phyloP scores from a whole-genome alignment of 2,329 filamentous ascomycete species.

The Ophiostoma angusticollis region DNA sequence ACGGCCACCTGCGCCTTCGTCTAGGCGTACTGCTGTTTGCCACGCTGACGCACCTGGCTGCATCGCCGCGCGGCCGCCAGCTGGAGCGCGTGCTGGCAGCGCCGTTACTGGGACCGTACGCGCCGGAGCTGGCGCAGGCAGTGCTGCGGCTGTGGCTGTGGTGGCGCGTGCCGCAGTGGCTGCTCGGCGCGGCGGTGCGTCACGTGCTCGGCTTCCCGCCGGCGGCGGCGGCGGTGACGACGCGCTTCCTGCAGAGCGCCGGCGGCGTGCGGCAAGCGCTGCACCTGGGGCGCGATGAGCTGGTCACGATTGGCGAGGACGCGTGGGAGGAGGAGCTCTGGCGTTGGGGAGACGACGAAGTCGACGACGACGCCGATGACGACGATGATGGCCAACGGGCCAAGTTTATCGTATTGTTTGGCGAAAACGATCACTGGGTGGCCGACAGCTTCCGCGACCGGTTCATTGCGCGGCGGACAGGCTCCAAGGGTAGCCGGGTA shows the following conservation, averaged over 20 bases:
- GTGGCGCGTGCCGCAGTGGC: constrained; percentile 25
- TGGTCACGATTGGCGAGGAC: constrained; percentile 45
- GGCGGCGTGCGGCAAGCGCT: constrained; percentile 49
- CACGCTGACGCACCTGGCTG: constrained; percentile 58
- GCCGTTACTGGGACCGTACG: constrained; percentile 28
- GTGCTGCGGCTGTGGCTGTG: no score
- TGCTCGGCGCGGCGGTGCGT: constrained; percentile 31
- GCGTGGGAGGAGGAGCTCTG: constrained; percentile 47
- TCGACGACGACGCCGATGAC: background rate
- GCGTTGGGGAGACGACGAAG: constrained; percentile 19
- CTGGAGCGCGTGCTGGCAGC: constrained; percentile 31
- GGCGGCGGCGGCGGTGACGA: constrained; percentile 36
- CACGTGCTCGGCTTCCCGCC: constrained; percentile 31
- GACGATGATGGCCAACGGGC: constrained; percentile 14
- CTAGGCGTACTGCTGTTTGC: constrained; percentile 58
- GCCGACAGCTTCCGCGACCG: constrained; percentile 40
- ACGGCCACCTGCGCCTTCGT: constrained; percentile 25
- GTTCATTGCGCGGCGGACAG: constrained; percentile 32
- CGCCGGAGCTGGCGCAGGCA: constrained; percentile 27
- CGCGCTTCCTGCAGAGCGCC: constrained; percentile 39
- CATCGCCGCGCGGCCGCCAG: constrained; percentile 45
- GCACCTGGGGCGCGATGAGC: constrained; percentile 46
- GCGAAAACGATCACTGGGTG: constrained; percentile 49
- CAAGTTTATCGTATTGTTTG: constrained; percentile 49
- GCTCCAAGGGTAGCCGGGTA: constrained; percentile 25